Evolutionary conservation across 345 rosid species (phyloP).

Genomic region (Hirschfeldia incana): DNA sequence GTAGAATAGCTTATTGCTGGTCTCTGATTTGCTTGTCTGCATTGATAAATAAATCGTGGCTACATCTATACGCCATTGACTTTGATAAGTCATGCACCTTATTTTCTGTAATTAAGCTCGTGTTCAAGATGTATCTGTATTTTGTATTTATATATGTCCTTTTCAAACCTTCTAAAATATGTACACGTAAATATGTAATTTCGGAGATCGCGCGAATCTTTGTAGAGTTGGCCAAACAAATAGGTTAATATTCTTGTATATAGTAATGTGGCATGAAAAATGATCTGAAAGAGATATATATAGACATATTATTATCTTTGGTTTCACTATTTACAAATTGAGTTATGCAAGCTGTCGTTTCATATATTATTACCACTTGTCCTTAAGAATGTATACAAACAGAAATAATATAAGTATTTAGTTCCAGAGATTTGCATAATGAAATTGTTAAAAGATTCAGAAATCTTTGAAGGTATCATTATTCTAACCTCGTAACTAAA

Average conservation of each 20-base stretch:
- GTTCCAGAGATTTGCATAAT: background rate
- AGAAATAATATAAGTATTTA: background rate
- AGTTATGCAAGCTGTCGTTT: constrained; percentile 5
- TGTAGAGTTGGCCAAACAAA: constrained; percentile 10
- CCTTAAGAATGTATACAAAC: background rate
- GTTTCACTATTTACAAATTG: background rate
- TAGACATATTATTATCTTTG: background rate
- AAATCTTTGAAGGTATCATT: background rate
- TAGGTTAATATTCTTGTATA: constrained; percentile 2
- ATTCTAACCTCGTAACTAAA: background rate
- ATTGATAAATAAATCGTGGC: background rate
- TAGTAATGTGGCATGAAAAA: constrained; percentile 2
- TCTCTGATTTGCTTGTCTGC: background rate
- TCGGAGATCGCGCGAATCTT: background rate
- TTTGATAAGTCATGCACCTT: background rate
- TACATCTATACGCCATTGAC: constrained; percentile 5
- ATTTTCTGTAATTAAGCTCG: background rate
- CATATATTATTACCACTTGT: background rate
- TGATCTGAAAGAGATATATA: background rate
- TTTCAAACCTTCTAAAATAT: background rate
- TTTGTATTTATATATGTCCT: background rate
- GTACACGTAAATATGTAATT: background rate
- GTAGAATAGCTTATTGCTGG: background rate
- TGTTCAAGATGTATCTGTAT: background rate
- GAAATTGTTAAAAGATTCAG: background rate